phyloP scores from a whole-genome alignment of 2,329 filamentous ascomycete genomes.

The Immersiporthe knoxdaviesiana region DNA sequence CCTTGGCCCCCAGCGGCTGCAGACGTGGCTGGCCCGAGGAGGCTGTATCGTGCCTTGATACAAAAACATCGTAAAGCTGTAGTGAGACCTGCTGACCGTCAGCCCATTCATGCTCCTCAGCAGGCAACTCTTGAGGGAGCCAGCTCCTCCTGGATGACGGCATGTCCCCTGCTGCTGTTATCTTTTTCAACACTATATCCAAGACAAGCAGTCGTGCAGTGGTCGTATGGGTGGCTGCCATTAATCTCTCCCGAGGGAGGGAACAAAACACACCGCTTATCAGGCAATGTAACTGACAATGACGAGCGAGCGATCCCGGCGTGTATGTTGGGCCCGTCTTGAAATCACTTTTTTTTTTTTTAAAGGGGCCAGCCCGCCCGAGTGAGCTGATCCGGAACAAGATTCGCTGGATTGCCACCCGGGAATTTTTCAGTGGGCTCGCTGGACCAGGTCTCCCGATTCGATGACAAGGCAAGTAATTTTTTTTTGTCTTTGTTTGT shows the following conservation, averaged over 20 bases:
- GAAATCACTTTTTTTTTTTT: background rate
- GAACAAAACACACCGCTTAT: constrained; percentile 7
- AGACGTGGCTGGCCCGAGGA: background rate
- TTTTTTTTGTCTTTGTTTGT: background rate
- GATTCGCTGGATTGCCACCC: constrained; percentile 23
- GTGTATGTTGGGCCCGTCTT: background rate
- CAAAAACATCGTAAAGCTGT: background rate
- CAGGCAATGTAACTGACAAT: background rate
- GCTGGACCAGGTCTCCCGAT: constrained; percentile 2
- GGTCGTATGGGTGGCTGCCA: background rate
- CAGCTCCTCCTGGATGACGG: background rate
- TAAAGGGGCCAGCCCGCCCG: constrained; percentile 12
- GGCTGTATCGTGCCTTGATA: background rate
- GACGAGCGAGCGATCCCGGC: background rate
- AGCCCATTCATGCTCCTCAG: background rate
- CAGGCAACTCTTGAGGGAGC: background rate
- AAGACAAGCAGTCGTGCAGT: background rate
- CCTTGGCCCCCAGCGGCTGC: background rate
- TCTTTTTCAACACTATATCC: background rate
- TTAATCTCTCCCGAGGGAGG: background rate
- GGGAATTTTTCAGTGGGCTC: constrained; percentile 20
- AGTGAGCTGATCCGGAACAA: constrained; percentile 28
- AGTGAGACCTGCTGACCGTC: background rate
- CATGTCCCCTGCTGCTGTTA: background rate
- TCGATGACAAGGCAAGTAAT: background rate